Conservation (phyloP, 2,329 filamentous ascomycete genomes). For the Hymenoscyphus fraxineus region DNA sequence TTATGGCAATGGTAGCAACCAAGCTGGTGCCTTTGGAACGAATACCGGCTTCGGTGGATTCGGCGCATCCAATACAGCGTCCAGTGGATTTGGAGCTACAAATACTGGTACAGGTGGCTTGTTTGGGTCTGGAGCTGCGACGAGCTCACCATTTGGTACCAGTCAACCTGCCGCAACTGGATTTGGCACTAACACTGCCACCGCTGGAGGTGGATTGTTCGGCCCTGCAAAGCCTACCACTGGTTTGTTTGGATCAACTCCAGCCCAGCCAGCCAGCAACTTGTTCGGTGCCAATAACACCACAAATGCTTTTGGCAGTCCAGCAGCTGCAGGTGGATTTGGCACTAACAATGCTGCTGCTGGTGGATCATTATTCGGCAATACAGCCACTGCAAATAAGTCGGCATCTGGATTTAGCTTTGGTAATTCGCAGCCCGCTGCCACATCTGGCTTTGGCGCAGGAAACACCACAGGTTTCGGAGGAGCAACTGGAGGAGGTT, state of each 20-base stretch:
- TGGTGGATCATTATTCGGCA: slow-evolving; percentile 10
- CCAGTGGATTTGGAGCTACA: slow-evolving; percentile 26
- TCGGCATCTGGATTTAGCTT: slow-evolving; percentile 23
- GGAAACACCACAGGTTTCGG: slow-evolving; percentile 5
- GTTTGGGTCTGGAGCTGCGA: slow-evolving; percentile 38
- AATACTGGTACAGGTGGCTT: slow-evolving; percentile 34
- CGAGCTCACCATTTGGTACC: slow-evolving; percentile 44
- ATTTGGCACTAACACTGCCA: slow-evolving; percentile 42
- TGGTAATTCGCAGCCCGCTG: slow-evolving; percentile 7
- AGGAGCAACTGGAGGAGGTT: slow-evolving; percentile 11
- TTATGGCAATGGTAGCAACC: slow-evolving; percentile 77
- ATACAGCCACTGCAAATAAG: slow-evolving; percentile 38
- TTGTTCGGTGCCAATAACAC: slow-evolving; percentile 17
- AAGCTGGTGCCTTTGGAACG: slow-evolving; percentile 70
- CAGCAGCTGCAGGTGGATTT: slow-evolving; percentile 37
- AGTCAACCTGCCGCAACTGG: slow-evolving; percentile 41
- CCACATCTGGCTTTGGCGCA: slow-evolving; percentile 19
- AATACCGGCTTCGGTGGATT: slow-evolving; percentile 38
- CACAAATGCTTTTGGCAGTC: slow-evolving; percentile 37
- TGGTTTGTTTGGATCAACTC: slow-evolving; percentile 39
- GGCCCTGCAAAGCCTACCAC: slow-evolving; percentile 36
- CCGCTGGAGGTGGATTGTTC: slow-evolving; percentile 39
- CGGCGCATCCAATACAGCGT: slow-evolving; percentile 22
- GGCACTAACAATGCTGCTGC: slow-evolving; percentile 33
- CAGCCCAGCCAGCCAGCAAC: slow-evolving; percentile 12